Evolutionary conservation across 2,329 filamentous ascomycete genomes (phyloP), one percentile per base, ranked within the genome.

Genomic region (Juglanconis oblonga): DNA sequence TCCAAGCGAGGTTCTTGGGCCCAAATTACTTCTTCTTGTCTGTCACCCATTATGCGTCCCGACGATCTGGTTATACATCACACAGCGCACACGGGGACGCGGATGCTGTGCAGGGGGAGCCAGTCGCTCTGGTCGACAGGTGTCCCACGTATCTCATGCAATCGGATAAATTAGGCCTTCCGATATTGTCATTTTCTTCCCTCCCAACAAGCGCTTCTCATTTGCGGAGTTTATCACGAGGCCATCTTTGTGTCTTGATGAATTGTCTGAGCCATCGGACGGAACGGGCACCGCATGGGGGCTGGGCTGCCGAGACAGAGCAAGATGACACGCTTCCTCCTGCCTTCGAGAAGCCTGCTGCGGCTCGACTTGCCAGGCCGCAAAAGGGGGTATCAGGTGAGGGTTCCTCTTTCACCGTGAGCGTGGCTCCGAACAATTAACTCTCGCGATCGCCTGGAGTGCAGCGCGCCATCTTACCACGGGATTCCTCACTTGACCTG

Each of bases 41-140:
- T 56, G 54, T 35, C 54, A 33, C 31, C n/a, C 40, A 2, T 24
- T 17, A 24, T 44, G 33, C 54, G 50, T 59, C 57, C 60, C 60
- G 57, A 35, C 49, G 47, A 55, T 59, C 53, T 59, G 60, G 60
- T 57, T 57, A 51, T 62, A 62, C 60, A 62, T 62, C 38, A 50
- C 35, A 62, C 60, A 53, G 50, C 44, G 17, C 60, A 53, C 36
- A 47, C 14, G 42, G 14, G 52, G 47, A 55, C 33, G 57, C 57
- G 24, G 42, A 49, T 51, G 38, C 47, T 32, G 55, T 56, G 56
- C 53, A 59, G 50, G 50, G 52, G 56, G 31, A 44, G 45, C 60
- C 51, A 45, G 51, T 55, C 35, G 35, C 52, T 31, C 17, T 45
- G 8, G n/a, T 31, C 3, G 24, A 24, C 24, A 24, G 24, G 24